Base-by-base conservation (phyloP, 1,284 basidiomycete species). In the Vanrija pseudolonga region DNA sequence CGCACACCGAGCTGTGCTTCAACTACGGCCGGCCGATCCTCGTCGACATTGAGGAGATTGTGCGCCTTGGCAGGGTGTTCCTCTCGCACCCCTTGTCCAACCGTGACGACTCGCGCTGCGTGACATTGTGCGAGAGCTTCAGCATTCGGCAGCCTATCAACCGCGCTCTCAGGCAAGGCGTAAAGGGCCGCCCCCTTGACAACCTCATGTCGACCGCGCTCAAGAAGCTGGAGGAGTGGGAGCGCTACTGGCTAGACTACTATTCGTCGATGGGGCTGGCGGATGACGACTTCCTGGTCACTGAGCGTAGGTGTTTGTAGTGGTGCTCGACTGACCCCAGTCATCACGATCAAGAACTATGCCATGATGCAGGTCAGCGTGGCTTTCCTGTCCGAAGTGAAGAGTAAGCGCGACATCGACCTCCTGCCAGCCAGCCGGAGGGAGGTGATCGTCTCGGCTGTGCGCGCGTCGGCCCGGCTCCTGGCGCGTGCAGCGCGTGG, bases 11-110 rank as follows among this genome's bases (percentile, higher is more conserved):
- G n/a, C 18, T 19, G 18, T 28, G 23, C 17, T 45, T 28, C 44
- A 45, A 45, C 28, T 18, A 45, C 14, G 44, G 26, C 9, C 44
- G 28, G 4, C 44, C 44, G 2, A 17, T 36, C 2, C 86, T 94
- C 50, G 79, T 94, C 41, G 88, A 87, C 65, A 88, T 91, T 51
- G 89, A 93, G 59, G 89, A 92, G 65, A 88, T 88, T 48, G 89
- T 94, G 56, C 82, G 80, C 65, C 83, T 89, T 52, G 87, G 87
- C 50, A 84, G 44, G 1, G 9, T n/a, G 4, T 28, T 45, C 11
- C 44, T 45, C 26, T n/a, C 28, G 6, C 44, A 45, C 44, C 44
- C 44, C 6, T 28, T 45, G 6, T 7, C 26, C 2, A 32, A 32
- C 28, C 23, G 28, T 18, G 14, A 45, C 28, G 44, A 45, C 28